Evolutionary conservation across 495 filamentous ascomycete genomes (phyloP), one percentile per base, ranked within the genome.

Genomic region (Neurospora sp.): DNA sequence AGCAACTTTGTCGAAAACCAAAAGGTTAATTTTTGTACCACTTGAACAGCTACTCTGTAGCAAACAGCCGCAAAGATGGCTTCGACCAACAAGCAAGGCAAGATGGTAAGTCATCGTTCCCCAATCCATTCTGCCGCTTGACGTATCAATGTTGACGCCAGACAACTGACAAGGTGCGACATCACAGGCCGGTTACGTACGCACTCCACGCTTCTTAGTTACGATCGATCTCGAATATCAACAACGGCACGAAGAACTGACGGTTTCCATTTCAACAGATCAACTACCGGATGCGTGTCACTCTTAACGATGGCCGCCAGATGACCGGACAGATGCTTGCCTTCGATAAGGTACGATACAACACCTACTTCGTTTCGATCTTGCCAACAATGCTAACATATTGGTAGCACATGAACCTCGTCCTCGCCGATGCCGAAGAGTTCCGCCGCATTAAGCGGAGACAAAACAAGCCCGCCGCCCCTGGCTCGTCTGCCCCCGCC

Each of bases 221-320:
- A 31, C 18, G 31, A 72, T 68, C 69, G 39, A 35, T 47, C 18
- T 12, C 37, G n/a, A 41, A 59, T 8, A 20, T 22, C 70, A 61
- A 72, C 8, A 18, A 45, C 7, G 41, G 39, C 73, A 45, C 40
- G 4, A 10, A 68, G 70, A 73, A 78, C 84, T 87, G 73, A 86
- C 80, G 27, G 27, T 69, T 71, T 9, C 27, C 69, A 59, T 10
- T 69, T 20, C 27, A 16, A 18, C 81, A 99, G 96, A 96, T 99
- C 89, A 97, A 98, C 83, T 98, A 96, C 86, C 92, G 95, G 80
- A 98, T 99, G 96, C 89, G 94, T 81, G 92, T 97, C 75, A 98
- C 96, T 47, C 86, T 99, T 79, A 93, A 91, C 78, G 96, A 99
- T 86, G 92, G 94, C 77, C 91, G 96, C 75, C 95, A 98, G 83